phyloP scores from a whole-genome alignment of 345 rosid species.

The Cardamine occulta region DNA sequence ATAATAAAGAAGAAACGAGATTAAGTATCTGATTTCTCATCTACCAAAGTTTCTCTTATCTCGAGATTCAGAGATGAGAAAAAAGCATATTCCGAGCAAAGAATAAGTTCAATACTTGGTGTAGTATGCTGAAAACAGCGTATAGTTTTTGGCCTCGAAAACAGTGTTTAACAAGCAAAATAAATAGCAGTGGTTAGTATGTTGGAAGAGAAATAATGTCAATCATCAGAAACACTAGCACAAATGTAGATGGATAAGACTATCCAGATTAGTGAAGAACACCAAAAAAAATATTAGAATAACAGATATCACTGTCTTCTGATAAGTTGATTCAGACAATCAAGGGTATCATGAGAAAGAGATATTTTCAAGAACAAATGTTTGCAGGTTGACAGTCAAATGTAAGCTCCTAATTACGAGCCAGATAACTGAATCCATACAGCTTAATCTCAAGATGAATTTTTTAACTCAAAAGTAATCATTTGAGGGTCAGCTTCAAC shows the following conservation, averaged over 20 bases:
- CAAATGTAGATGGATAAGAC: not conserved
- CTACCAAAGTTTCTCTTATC: slow-evolving; percentile 1
- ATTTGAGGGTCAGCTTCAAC: not conserved
- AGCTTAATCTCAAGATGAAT: not conserved
- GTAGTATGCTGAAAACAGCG: not conserved
- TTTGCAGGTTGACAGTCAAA: not conserved
- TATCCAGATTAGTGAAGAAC: not conserved
- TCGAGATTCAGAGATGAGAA: not conserved
- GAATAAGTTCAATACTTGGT: not conserved
- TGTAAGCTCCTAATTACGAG: not conserved
- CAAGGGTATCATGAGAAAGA: not conserved
- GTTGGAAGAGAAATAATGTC: not conserved
- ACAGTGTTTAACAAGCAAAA: slow-evolving; percentile 1
- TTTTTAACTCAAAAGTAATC: not conserved
- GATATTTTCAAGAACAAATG: not conserved
- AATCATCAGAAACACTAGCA: slow-evolving; percentile 7
- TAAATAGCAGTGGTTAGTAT: not conserved
- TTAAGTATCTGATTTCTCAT: not conserved
- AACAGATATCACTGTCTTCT: not conserved
- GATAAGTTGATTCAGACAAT: not conserved
- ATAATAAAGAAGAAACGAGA: slow-evolving; percentile 12
- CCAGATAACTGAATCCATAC: slow-evolving; percentile 9
- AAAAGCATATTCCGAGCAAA: not conserved
- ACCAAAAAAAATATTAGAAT: not conserved
- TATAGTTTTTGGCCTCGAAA: not conserved